A percentile compares a stretch with the other conserved stretches of the same genome.
Conservation (phyloP, 2,329 filamentous ascomycete genomes). For the Diaporthe vexans region DNA sequence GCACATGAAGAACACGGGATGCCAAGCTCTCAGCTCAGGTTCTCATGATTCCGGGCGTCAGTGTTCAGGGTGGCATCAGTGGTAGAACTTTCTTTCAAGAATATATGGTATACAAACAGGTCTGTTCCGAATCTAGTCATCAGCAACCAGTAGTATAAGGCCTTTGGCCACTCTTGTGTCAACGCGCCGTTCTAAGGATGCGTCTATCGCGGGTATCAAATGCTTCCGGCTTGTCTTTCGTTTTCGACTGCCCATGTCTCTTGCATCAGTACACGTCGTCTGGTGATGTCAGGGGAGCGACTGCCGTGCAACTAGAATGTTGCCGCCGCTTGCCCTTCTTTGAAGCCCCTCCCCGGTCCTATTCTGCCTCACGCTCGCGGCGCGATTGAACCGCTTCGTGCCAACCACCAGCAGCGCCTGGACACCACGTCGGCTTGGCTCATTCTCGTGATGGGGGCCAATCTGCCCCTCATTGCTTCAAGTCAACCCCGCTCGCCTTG, state of each 20-base stretch:
- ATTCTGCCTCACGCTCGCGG: not conserved
- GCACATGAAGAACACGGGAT: not conserved
- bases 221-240: slow-evolving; percentile 31
- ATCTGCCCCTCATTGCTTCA: slow-evolving; percentile 39
- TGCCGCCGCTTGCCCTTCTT: not conserved
- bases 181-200: slow-evolving; percentile 40
- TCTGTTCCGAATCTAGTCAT: slow-evolving; percentile 34
- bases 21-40: no score
- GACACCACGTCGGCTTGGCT: not conserved
- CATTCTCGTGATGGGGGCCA: not conserved
- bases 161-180: slow-evolving; percentile 10
- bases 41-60: not conserved
- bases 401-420: not conserved
- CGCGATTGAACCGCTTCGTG: not conserved
- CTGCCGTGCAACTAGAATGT: not conserved
- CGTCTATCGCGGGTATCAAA: slow-evolving; percentile 42
- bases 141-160: slow-evolving; percentile 23
- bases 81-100: not conserved
- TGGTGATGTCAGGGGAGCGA: not conserved
- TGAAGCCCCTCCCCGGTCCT: not conserved
- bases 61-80: no score
- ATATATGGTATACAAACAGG: slow-evolving; percentile 23
- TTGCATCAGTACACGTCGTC: slow-evolving; percentile 9
- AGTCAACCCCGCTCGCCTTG: slow-evolving; percentile 40
- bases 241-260: not conserved